Evolutionary conservation across 2,329 filamentous ascomycete species (phyloP).

Genomic region (Podosphaera fusca): DNA sequence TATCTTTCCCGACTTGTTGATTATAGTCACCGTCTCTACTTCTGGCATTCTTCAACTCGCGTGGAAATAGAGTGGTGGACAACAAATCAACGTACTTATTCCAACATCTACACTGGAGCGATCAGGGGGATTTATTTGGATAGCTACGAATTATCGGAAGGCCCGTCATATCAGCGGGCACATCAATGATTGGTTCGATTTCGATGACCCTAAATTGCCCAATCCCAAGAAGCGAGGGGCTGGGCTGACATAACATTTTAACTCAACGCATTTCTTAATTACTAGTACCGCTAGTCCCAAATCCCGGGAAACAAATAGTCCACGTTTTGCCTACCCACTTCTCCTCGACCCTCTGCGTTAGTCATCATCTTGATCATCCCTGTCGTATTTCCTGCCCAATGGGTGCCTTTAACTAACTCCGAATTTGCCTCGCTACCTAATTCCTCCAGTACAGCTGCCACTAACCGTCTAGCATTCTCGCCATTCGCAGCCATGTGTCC

Average conservation of each 20-base stretch:
- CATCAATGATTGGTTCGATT: too few relatives aligned
- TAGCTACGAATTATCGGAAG: too few relatives aligned
- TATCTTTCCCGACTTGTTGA: slow-evolving; percentile 79
- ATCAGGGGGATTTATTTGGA: too few relatives aligned
- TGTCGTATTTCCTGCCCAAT: slow-evolving; percentile 52
- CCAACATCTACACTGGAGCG: too few relatives aligned
- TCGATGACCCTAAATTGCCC: too few relatives aligned
- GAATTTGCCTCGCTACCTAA: slow-evolving; percentile 54
- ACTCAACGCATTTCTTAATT: too few relatives aligned
- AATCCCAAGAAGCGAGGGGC: too few relatives aligned
- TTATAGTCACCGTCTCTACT: slow-evolving; percentile 62
- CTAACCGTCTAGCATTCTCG: slow-evolving; percentile 63
- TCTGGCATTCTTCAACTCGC: slow-evolving; percentile 15
- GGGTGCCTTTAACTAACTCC: slow-evolving; percentile 57
- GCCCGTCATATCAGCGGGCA: too few relatives aligned
- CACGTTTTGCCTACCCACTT: slow-evolving; percentile 56
- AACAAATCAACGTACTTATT: too few relatives aligned
- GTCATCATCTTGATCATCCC: slow-evolving; percentile 68
- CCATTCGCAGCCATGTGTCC: slow-evolving; percentile 87
- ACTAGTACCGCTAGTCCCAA: slow-evolving; percentile 1
- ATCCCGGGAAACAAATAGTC: slow-evolving; percentile 65
- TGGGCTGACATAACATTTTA: too few relatives aligned
- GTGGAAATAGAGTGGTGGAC: slow-evolving; percentile 1
- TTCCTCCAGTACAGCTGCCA: slow-evolving; percentile 72
- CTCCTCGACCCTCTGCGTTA: slow-evolving; percentile 46